These are phyloP conservation scores for Aureobasidium pullulans DNA, from an alignment of 2,329 filamentous ascomycete species.

Conservation along the genomic window DNA sequence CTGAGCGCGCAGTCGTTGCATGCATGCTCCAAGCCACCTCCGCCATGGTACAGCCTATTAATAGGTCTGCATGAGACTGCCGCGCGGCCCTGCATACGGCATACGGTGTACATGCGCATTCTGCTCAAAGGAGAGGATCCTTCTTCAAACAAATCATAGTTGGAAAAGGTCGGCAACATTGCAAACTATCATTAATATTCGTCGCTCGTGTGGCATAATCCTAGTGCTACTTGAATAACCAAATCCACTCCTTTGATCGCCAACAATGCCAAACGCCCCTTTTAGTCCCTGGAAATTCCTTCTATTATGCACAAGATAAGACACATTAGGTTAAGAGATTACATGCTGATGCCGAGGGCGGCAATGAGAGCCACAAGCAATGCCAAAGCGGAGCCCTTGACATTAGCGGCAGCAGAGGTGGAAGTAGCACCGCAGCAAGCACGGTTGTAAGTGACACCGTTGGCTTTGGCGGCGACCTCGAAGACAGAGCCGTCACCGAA, in stretches of 20 bases:
- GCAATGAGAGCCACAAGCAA: background rate
- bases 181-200: background rate
- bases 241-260: background rate
- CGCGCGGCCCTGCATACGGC: background rate
- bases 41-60: background rate
- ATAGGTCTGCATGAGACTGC: background rate
- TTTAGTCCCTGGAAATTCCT: background rate
- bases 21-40: background rate
- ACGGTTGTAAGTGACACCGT: constrained; percentile 62
- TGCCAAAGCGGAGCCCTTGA: background rate
- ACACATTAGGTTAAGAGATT: background rate
- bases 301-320: background rate
- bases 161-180: background rate
- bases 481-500: constrained; percentile 65
- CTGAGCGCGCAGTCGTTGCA: no score
- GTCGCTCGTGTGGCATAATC: background rate
- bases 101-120: background rate
- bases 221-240: background rate
- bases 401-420: background rate
- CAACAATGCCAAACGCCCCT: background rate
- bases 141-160: background rate
- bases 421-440: constrained; percentile 46
- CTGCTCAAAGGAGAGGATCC: background rate
- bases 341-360: background rate
- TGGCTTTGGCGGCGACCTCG: constrained; percentile 60